Base-by-base conservation (phyloP, 2,329 filamentous ascomycete genomes). In the Diplodia scrobiculata region DNA sequence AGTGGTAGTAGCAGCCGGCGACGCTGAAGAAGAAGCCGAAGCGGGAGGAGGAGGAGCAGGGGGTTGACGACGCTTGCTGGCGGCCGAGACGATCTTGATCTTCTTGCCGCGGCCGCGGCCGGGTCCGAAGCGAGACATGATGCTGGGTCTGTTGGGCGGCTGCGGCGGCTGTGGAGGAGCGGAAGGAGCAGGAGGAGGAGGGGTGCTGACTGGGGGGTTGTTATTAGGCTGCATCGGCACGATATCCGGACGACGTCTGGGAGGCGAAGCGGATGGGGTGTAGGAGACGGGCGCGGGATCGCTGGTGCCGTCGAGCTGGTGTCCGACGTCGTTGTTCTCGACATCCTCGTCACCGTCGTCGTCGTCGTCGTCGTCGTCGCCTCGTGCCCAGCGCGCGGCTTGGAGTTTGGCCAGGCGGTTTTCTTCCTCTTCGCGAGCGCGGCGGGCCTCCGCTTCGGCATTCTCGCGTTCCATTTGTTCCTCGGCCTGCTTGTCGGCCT, bases 41-140 rank as follows among this genome's bases (percentile, higher is more conserved):
- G 38, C 41, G n/a, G 34, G 13, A 7, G 13, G 29, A 21, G 21
- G 21, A 21, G 21, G 21, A 21, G 21, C 1, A 25, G 25, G 25
- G 2, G 25, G 25, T 25, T 25, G 25, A 25, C 25, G 19, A 5
- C 51, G 29, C 52, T 25, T 65, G 32, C 38, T 48, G n/a, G 51
- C 51, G 5, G 51, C 63, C 4, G 63, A 58, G n/a, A 76, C 72
- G 25, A 77, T 73, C 63, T 75, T 78, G 67, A 77, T 74, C 55
- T 76, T 77, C 69, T 74, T 76, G n/a, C 76, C 71, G 3, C 68
- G 67, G 13, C 50, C 32, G 27, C 25, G 50, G 13, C 41, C 41
- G 58, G 38, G 41, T 14, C 58, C 58, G n/a, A 45, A 14, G n/a
- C 63, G 50, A 29, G 36, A 25, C 14, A 65, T 5, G 29, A 65